Base-by-base conservation (phyloP, 441 rosid species). In the Arabidopsis lyrata region DNA sequence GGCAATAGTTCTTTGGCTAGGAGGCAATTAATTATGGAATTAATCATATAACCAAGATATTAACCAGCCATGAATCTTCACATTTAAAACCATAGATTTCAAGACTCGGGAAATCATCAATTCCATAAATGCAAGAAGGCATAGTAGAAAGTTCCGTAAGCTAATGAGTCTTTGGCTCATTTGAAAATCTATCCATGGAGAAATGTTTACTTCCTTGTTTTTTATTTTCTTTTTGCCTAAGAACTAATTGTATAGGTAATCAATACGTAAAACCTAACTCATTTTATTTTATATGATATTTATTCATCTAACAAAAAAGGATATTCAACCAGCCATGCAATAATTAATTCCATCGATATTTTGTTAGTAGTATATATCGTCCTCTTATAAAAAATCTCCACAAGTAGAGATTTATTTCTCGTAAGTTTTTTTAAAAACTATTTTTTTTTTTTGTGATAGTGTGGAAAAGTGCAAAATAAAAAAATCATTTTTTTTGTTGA, bases 11-110 rank as follows among this genome's bases (percentile, higher is more conserved):
- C 39, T 42, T 6, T 74, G 78, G 66, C 5, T 67, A 20, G 59
- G 66, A 70, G 74, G 74, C 59, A 59, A 60, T 70, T 48, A 48
- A 60, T 8, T 14, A 75, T 59, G 62, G 41, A 59, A 31, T 47
- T 64, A 56, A 55, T 64, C 52, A 47, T 56, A 55, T 36, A 47
- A 35, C 52, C n/a, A 63, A 64, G 11, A 45, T 6, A 24, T 24
- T 24, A 38, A 38, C 1, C 15, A 13, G 45, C 45, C 6, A 41
- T 41, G 45, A 13, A 13, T 41, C 45, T 41, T 41, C 6, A 41
- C 45, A 39, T 35, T 35, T 35, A 1, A 35, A 35, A 35, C 38
- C 38, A 24, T 24, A 24, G 27, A 2, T 24, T 24, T 24, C 27
- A 2, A 24, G 27, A 24, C 27, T 24, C 27, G 2, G 27, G 27